Evolutionary conservation across 2,329 filamentous ascomycete genomes (phyloP).

Genomic region (Scedosporium dehoogii): DNA sequence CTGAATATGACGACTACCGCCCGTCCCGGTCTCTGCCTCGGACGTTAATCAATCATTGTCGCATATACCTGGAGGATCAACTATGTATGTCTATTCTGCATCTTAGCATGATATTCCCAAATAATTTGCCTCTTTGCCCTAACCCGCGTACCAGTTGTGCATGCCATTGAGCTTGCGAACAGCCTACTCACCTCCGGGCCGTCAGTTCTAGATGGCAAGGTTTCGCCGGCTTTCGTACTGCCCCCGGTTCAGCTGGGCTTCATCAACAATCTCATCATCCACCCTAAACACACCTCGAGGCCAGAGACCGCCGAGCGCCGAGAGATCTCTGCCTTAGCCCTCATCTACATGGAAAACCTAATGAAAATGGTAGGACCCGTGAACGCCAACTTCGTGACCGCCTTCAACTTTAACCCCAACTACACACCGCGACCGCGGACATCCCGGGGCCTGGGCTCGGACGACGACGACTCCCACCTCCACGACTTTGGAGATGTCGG

Average conservation of each 20-base stretch:
- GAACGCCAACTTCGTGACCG: slow-evolving; percentile 58
- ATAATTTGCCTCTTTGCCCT: background rate
- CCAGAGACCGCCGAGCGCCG: slow-evolving; percentile 49
- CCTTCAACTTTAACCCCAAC: slow-evolving; percentile 54
- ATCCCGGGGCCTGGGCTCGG: slow-evolving; percentile 22
- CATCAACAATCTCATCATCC: slow-evolving; percentile 70
- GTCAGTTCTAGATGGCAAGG: slow-evolving; percentile 9
- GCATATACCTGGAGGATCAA: slow-evolving; percentile 10
- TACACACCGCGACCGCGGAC: slow-evolving; percentile 17
- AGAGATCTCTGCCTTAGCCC: slow-evolving; percentile 54
- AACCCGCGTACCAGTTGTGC: slow-evolving; percentile 28
- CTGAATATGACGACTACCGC: background rate
- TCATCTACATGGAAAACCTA: slow-evolving; percentile 61
- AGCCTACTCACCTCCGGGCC: slow-evolving; percentile 38
- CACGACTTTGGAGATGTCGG: slow-evolving; percentile 29
- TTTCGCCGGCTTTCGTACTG: slow-evolving; percentile 50
- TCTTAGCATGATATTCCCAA: background rate
- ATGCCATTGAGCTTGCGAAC: slow-evolving; percentile 54
- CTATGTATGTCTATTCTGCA: slow-evolving; percentile 14
- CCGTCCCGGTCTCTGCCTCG: background rate
- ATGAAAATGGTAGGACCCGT: slow-evolving; percentile 56
- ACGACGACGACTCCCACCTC: slow-evolving; percentile 28
- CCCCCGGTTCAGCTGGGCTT: slow-evolving; percentile 65
- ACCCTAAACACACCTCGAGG: slow-evolving; percentile 70
- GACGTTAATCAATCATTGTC: slow-evolving; percentile 3